A percentile compares a stretch with the other conserved stretches of the same genome.
phyloP scores from a whole-genome alignment of 2,329 filamentous ascomycete species.

The Phialocephala subalpina region DNA sequence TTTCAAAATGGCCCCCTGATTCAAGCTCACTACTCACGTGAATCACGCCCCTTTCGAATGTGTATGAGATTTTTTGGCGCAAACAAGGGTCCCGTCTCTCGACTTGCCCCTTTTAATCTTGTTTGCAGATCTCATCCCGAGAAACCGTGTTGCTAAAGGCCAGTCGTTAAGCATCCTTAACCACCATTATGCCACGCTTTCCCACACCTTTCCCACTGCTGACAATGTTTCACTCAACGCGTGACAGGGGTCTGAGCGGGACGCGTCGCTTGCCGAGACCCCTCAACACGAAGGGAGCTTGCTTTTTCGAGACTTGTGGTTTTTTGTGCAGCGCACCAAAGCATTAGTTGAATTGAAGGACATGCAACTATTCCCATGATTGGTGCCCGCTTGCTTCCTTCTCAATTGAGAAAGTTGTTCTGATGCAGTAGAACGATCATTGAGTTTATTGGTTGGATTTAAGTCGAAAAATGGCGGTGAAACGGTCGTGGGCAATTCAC shows the following conservation, averaged over 20 bases:
- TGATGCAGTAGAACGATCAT: background rate
- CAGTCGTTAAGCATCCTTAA: too few species aligned
- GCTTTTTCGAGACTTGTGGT: background rate
- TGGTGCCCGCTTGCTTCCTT: background rate
- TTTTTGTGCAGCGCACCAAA: background rate
- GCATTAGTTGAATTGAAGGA: background rate
- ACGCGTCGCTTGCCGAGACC: conserved; percentile 1
- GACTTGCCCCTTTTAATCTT: background rate
- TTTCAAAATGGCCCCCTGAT: too few species aligned
- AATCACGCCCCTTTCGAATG: too few species aligned
- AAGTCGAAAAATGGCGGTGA: background rate
- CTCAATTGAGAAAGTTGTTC: background rate
- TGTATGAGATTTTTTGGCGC: too few species aligned
- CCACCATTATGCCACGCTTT: too few species aligned
- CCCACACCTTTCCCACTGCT: too few species aligned
- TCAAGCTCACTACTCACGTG: too few species aligned
- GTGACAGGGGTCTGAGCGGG: background rate
- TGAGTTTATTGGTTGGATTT: background rate
- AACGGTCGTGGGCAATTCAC: background rate
- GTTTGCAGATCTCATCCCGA: background rate
- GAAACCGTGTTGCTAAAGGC: too few species aligned
- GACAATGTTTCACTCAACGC: background rate
- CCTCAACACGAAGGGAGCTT: conserved; percentile 3
- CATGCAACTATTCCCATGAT: conserved; percentile 2
- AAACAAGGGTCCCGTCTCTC: too few species aligned